A percentile compares a stretch with the other conserved stretches of the same genome.
These are phyloP conservation scores for Aspergillus sclerotioniger DNA, from an alignment of 495 filamentous ascomycete genomes.

Conservation along the genomic window DNA sequence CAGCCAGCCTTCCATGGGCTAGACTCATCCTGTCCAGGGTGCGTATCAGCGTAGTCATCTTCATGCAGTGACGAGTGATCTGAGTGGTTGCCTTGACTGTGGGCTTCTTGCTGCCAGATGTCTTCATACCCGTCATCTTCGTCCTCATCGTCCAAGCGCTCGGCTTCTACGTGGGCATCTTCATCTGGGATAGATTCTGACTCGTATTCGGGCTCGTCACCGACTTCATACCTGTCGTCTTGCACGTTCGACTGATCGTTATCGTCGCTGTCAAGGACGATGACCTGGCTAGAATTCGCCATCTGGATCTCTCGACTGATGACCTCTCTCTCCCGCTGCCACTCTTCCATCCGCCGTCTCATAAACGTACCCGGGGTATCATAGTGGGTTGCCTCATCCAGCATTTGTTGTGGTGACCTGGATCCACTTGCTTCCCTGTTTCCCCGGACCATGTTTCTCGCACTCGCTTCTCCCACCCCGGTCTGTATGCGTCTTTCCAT, in stretches of 20 bases:
- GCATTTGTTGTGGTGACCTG: conserved; percentile 14
- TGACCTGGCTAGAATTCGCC: conserved; percentile 46
- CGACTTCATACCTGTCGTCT: background rate
- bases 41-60: conserved; percentile 13
- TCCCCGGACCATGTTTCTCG: conserved; percentile 4
- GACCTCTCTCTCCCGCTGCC: conserved; percentile 50
- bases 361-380: conserved; percentile 19
- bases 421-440: conserved; percentile 4
- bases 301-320: conserved; percentile 50
- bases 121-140: conserved; percentile 40
- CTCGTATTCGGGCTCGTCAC: background rate
- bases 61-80: conserved; percentile 18
- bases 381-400: conserved; percentile 6
- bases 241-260: conserved; percentile 9
- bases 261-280: conserved; percentile 51
- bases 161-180: conserved; percentile 4
- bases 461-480: conserved; percentile 4
- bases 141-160: conserved; percentile 13
- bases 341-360: conserved; percentile 40
- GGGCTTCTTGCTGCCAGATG: conserved; percentile 48
- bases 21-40: conserved; percentile 8
- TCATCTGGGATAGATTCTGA: background rate
- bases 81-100: conserved; percentile 32
- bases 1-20: conserved; percentile 17
- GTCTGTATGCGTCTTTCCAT: conserved; percentile 8